Evolutionary conservation across 768 basidiomycete genomes (phyloP).

Genomic region (Hygrophorus pudorinus): DNA sequence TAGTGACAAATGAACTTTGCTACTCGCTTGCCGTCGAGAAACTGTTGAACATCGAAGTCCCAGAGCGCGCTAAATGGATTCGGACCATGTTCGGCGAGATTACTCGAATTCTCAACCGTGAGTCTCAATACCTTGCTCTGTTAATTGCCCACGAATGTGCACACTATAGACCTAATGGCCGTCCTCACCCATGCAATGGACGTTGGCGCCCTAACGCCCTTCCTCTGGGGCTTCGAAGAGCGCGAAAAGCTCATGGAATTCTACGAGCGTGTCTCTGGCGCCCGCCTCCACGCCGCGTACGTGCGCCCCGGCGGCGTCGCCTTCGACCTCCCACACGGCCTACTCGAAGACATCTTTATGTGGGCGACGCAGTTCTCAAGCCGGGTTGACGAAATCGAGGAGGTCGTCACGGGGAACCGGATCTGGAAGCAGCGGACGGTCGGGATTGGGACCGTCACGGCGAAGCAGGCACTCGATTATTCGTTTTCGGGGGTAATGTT

Average conservation of each 20-base stretch:
- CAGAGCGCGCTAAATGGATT: constrained; percentile 97
- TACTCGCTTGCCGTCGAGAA: constrained; percentile 98
- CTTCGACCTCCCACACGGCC: constrained; percentile 94
- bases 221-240: constrained; percentile 99
- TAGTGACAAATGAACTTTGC: constrained; percentile 98
- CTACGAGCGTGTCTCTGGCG: constrained; percentile 98
- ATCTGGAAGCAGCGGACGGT: constrained; percentile 97
- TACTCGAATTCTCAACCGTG: constrained; percentile 90
- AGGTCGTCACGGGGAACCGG: constrained; percentile 94
- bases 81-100: constrained; percentile 95
- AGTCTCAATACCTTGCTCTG: constrained; percentile 16
- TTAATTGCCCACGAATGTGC: not conserved
- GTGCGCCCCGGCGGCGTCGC: constrained; percentile 97
- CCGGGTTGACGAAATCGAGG: constrained; percentile 94
- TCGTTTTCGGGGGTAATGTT: constrained; percentile 97
- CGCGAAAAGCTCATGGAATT: constrained; percentile 99
- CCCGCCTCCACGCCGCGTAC: constrained; percentile 95
- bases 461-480: constrained; percentile 86
- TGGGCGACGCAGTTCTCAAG: constrained; percentile 94
- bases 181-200: constrained; percentile 94
- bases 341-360: constrained; percentile 96
- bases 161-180: constrained; percentile 78
- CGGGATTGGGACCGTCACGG: constrained; percentile 83
- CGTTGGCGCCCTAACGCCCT: constrained; percentile 95
- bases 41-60: constrained; percentile 92